Percentiles rank a stretch among this genome's conserved stretches.
Evolutionary conservation across 2,329 filamentous ascomycete species (phyloP).

Genomic region (Cercospora zeina): DNA sequence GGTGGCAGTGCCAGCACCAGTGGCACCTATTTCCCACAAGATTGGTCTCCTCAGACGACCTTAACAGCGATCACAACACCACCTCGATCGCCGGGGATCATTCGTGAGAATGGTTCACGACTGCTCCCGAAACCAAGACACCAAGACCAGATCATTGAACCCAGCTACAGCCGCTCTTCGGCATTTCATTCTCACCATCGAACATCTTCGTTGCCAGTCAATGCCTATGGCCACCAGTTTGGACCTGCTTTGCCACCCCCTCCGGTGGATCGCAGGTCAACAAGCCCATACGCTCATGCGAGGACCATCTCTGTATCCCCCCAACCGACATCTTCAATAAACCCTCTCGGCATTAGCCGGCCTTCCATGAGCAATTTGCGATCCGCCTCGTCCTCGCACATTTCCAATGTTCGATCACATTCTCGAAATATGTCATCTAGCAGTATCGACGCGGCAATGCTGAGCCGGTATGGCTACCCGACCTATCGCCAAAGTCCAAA

Average conservation of each 20-base stretch:
- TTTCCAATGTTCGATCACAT: slow-evolving; percentile 35
- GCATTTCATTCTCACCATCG: slow-evolving; percentile 30
- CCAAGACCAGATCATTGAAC: slow-evolving; percentile 37
- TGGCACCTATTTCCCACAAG: slow-evolving; percentile 33
- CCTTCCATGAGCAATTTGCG: slow-evolving; percentile 33
- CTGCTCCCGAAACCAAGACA: slow-evolving; percentile 35
- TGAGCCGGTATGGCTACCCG: slow-evolving; percentile 71
- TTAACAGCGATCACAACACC: slow-evolving; percentile 39
- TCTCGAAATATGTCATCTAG: slow-evolving; percentile 38
- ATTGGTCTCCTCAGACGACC: slow-evolving; percentile 39
- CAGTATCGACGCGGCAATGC: slow-evolving; percentile 40
- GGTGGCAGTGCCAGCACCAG: slow-evolving; percentile 39
- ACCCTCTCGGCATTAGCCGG: slow-evolving; percentile 29
- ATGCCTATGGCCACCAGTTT: slow-evolving; percentile 34
- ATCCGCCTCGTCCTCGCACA: slow-evolving; percentile 34
- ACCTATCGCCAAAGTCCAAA: slow-evolving; percentile 60
- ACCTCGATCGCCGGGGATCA: slow-evolving; percentile 34
- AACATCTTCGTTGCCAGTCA: slow-evolving; percentile 36
- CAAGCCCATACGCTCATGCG: slow-evolving; percentile 31
- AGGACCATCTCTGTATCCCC: slow-evolving; percentile 23
- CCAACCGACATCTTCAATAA: slow-evolving; percentile 27
- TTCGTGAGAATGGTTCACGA: slow-evolving; percentile 35
- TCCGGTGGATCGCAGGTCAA: slow-evolving; percentile 30
- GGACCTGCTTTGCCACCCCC: slow-evolving; percentile 30
- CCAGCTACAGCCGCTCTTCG: slow-evolving; percentile 17